These are phyloP conservation scores for Acacia pycnantha DNA, from an alignment of 331 rosid genomes.

Conservation along the genomic window DNA sequence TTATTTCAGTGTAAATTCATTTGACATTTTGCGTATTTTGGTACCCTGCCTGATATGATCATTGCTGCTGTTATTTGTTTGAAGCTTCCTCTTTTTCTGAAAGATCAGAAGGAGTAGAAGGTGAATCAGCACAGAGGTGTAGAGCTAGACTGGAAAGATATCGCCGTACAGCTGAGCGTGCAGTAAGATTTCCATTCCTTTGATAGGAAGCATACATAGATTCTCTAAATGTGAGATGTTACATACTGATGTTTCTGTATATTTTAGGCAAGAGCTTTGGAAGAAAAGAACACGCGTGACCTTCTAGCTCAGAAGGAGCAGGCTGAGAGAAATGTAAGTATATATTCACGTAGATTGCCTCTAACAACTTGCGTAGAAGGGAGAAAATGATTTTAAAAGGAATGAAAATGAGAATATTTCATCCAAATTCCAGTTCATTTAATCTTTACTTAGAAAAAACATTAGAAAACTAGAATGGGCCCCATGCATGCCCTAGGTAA, in stretches of 20 bases:
- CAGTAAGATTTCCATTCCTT: slow-evolving; percentile 52
- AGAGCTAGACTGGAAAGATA: slow-evolving; percentile 93
- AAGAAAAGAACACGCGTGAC: slow-evolving; percentile 89
- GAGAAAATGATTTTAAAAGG: background rate
- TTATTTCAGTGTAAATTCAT: slow-evolving; percentile 20
- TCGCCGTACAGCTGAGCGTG: slow-evolving; percentile 88
- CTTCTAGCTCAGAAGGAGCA: slow-evolving; percentile 87
- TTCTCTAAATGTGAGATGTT: background rate
- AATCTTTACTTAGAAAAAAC: background rate
- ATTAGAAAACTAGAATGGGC: background rate
- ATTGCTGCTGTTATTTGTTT: slow-evolving; percentile 22
- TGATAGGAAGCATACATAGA: background rate
- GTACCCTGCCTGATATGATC: slow-evolving; percentile 24
- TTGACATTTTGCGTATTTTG: background rate
- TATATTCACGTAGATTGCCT: slow-evolving; percentile 6
- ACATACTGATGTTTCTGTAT: slow-evolving; percentile 35
- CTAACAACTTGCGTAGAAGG: background rate
- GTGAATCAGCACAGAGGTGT: slow-evolving; percentile 86
- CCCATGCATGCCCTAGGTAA: background rate
- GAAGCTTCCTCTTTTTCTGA: slow-evolving; percentile 50
- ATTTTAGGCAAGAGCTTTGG: slow-evolving; percentile 90
- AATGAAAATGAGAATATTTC: background rate
- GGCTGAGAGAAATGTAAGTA: slow-evolving; percentile 76
- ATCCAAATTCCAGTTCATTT: background rate
- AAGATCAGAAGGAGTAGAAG: slow-evolving; percentile 68